Base-by-base conservation (phyloP, 495 filamentous ascomycete species). In the Annulohypoxylon stygium region DNA sequence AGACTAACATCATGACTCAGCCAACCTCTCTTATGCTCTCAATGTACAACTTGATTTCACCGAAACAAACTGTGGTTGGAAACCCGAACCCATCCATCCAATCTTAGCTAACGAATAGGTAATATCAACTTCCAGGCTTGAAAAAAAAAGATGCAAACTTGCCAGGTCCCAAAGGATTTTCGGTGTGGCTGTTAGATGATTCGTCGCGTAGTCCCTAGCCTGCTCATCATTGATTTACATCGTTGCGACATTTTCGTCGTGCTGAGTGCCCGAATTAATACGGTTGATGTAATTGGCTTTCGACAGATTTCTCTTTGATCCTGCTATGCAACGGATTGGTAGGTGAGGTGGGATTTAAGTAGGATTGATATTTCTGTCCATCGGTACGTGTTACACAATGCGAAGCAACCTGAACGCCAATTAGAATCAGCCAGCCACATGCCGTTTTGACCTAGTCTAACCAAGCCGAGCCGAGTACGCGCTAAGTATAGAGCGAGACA, bases 331-430 rank as follows among this genome's bases (percentile, higher is more conserved):
- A n/a, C 20, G 3, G 30, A 76, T 64, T 60, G 57, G 59, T 67
- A 67, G 71, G 61, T 39, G 26, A 70, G 60, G 68, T 41, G 65
- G 43, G 37, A 69, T 62, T 62, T 16, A 25, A 69, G 59, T 50
- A 61, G 50, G 61, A 65, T 59, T 60, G 45, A 61, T 43, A 58
- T 70, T 70, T 63, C 58, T 70, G 34, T 45, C 59, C 33, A 54
- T 67, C n/a, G 43, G 34, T 55, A 59, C 63, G 59, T 59, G 72
- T 70, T 75, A 75, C 72, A 75, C 72, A 70, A 75, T 70, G 72
- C 72, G 67, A 48, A 70, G 72, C 67, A 23, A 75, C 67, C 59
- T 25, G 64, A 23, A 75, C 67, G 63, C 59, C 34, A 67, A 47
- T 47, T 3, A 47, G n/a, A 54, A 23, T 16, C 58, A 75, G 67